These are phyloP conservation scores for Aspergillus oerlinghausenensis DNA, from an alignment of 2,329 filamentous ascomycete species.

Conservation along the genomic window DNA sequence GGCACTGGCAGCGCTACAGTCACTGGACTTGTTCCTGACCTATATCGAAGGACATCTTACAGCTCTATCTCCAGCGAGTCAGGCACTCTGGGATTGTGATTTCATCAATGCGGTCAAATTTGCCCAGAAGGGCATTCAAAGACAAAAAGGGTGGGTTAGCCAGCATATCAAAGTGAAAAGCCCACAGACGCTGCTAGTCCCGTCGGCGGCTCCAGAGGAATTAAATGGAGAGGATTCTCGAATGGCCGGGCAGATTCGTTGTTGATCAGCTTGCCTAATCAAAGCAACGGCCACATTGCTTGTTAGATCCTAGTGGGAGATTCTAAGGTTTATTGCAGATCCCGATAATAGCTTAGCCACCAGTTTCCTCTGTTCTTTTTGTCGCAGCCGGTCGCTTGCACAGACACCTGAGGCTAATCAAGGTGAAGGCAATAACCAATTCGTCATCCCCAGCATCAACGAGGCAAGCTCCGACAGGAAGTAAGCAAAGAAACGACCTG, in stretches of 20 bases:
- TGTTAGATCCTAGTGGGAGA: too few relatives aligned
- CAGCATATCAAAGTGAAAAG: slow-evolving; percentile 31
- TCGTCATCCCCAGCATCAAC: too few relatives aligned
- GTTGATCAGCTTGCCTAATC: neutral
- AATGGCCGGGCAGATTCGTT: neutral
- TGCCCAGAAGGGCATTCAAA: slow-evolving; percentile 14
- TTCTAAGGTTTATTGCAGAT: too few relatives aligned
- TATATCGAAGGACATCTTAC: slow-evolving; percentile 27
- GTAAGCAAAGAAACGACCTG: too few relatives aligned
- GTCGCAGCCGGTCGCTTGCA: too few relatives aligned
- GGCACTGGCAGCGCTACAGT: slow-evolving; percentile 25
- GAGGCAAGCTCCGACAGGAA: too few relatives aligned
- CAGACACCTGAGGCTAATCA: too few relatives aligned
- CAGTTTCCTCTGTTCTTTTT: too few relatives aligned
- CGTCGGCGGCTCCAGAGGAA: slow-evolving; percentile 10
- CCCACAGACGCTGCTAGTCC: slow-evolving; percentile 36
- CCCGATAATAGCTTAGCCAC: too few relatives aligned
- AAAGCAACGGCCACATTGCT: too few relatives aligned
- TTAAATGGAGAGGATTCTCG: neutral
- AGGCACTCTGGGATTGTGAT: slow-evolving; percentile 33
- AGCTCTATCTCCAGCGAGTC: slow-evolving; percentile 26
- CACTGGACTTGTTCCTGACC: slow-evolving; percentile 28
- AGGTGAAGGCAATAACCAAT: too few relatives aligned
- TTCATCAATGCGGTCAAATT: slow-evolving; percentile 25
- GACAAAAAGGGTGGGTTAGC: slow-evolving; percentile 30